phyloP scores from a whole-genome alignment of 2,329 filamentous ascomycete genomes.

The Talaromyces sp. region DNA sequence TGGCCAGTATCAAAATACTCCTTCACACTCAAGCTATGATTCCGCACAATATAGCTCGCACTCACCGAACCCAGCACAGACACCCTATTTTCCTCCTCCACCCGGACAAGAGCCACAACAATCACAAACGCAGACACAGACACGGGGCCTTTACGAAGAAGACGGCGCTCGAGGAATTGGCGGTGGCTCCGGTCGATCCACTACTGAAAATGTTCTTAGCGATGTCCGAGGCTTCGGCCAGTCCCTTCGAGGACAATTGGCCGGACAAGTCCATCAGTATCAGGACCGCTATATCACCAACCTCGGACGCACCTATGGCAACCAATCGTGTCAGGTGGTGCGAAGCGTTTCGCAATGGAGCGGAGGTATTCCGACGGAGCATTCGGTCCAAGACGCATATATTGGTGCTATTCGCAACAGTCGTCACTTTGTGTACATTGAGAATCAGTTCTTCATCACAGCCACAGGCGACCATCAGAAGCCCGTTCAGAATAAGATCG shows the following conservation, averaged over 20 bases:
- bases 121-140: constrained; percentile 33
- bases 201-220: constrained; percentile 35
- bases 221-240: constrained; percentile 39
- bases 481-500: constrained; percentile 86
- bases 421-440: constrained; percentile 92
- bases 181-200: constrained; percentile 20
- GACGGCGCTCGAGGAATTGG: constrained; percentile 32
- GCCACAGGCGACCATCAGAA: constrained; percentile 81
- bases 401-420: constrained; percentile 79
- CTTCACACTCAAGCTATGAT: constrained; percentile 6
- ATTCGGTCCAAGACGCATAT: constrained; percentile 85
- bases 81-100: constrained; percentile 44
- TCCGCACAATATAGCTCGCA: constrained; percentile 12
- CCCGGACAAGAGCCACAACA: constrained; percentile 32
- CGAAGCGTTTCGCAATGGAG: constrained; percentile 94
- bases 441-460: constrained; percentile 98
- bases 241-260: constrained; percentile 29
- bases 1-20: constrained; percentile 3
- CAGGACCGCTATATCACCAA: constrained; percentile 34
- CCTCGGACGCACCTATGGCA: constrained; percentile 24
- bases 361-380: constrained; percentile 78
- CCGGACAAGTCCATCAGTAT: constrained; percentile 43
- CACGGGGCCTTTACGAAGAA: constrained; percentile 34
- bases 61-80: constrained; percentile 20
- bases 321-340: constrained; percentile 49